Evolutionary conservation across 345 rosid genomes (phyloP).

Genomic region (Linum usitatissimum): DNA sequence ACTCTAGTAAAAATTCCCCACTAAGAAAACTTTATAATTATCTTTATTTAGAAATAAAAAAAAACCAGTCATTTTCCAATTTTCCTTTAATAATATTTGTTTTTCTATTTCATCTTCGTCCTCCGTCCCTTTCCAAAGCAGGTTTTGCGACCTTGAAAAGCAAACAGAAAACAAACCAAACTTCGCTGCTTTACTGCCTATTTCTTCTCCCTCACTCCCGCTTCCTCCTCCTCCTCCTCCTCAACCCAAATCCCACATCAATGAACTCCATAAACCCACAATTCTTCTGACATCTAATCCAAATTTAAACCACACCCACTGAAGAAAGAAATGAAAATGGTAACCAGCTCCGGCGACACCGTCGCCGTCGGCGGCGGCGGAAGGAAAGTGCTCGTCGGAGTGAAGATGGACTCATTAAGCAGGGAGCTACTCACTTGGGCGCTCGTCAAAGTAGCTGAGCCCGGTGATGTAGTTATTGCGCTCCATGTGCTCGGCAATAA

Average conservation of each 20-base stretch:
- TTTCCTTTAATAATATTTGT: not conserved
- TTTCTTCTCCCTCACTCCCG: not conserved
- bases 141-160: slow-evolving; percentile 42
- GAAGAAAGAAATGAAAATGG: not conserved
- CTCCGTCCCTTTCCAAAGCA: slow-evolving; percentile 21
- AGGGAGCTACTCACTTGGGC: slow-evolving; percentile 28
- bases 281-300: too few relatives aligned
- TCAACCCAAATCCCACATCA: too few relatives aligned
- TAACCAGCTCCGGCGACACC: not conserved
- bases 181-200: too few relatives aligned
- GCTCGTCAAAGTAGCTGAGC: slow-evolving; percentile 23
- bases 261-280: too few relatives aligned
- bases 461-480: slow-evolving; percentile 24
- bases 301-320: not conserved
- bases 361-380: not conserved
- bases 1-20: too few relatives aligned
- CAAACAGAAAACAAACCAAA: slow-evolving; percentile 33
- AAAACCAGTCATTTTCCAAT: not conserved
- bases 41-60: not conserved
- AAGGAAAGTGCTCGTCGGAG: slow-evolving; percentile 18
- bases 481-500: slow-evolving; percentile 20
- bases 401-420: slow-evolving; percentile 20
- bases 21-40: too few relatives aligned
- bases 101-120: not conserved
- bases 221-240: too few relatives aligned